Percentiles rank a stretch among this genome's conserved stretches.
phyloP scores from a whole-genome alignment of 2,329 filamentous ascomycete species.

The Fusarium sp. region DNA sequence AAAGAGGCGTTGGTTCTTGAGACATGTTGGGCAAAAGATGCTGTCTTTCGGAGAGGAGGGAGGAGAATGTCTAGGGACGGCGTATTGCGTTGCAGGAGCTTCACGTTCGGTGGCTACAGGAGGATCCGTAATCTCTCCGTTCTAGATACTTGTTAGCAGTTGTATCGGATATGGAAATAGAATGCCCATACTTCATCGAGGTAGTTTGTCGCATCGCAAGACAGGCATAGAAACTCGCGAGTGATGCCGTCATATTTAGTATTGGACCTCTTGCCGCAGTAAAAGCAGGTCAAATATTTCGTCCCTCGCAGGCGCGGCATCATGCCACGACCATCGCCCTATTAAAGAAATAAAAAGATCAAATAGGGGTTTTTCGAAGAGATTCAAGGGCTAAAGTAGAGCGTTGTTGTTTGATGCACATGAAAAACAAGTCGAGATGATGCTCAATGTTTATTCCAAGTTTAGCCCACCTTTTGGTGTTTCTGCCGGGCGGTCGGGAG shows the following conservation, averaged over 20 bases:
- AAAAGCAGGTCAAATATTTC: conserved; percentile 79
- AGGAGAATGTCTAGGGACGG: conserved; percentile 57
- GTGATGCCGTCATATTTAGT: conserved; percentile 70
- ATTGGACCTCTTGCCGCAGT: conserved; percentile 80
- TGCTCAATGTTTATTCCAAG: conserved; percentile 37
- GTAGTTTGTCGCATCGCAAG: conserved; percentile 90
- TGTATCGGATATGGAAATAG: rapidly evolving
- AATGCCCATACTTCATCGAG: conserved; percentile 78
- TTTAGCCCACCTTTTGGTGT: conserved; percentile 40
- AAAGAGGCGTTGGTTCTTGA: conserved; percentile 90
- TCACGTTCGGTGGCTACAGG: conserved; percentile 70
- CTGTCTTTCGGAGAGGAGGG: conserved; percentile 45
- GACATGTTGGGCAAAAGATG: conserved; percentile 81
- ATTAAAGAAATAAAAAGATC: not conserved
- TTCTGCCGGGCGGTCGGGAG: conserved; percentile 57
- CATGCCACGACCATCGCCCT: conserved; percentile 37
- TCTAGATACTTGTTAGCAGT: conserved; percentile 61
- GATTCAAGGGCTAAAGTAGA: not conserved
- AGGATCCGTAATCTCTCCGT: conserved; percentile 91
- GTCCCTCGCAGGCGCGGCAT: conserved; percentile 62
- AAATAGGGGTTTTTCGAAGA: not conserved
- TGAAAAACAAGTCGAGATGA: conserved; percentile 29
- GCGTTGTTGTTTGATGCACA: conserved; percentile 27
- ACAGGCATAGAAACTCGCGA: conserved; percentile 79
- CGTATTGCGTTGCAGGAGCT: conserved; percentile 63